Evolutionary conservation across 2,329 filamentous ascomycete genomes (phyloP).

Genomic region (Sporothrix variecibatus): DNA sequence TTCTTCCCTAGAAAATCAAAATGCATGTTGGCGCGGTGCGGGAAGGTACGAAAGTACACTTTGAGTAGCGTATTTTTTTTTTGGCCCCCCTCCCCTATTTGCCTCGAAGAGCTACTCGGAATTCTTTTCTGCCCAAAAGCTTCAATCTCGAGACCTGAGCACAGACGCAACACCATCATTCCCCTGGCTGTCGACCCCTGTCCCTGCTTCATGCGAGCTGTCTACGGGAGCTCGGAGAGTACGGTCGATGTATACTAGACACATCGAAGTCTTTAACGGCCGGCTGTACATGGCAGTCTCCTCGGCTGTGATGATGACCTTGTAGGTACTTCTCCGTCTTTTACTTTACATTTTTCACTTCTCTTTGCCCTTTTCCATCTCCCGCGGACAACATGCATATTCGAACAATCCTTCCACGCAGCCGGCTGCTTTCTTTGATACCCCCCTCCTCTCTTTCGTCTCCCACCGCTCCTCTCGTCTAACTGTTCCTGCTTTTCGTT

Average conservation of each 20-base stretch:
- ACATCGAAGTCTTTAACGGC: neutral
- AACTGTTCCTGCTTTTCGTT: slow-evolving; percentile 8
- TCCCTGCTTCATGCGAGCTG: slow-evolving; percentile 25
- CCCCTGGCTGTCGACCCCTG: slow-evolving; percentile 19
- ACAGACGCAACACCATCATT: slow-evolving; percentile 15
- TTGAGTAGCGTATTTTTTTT: neutral
- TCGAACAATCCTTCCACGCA: slow-evolving; percentile 11
- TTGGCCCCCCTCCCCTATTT: neutral
- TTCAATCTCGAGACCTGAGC: slow-evolving; percentile 20
- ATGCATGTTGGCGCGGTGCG: neutral
- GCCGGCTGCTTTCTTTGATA: neutral
- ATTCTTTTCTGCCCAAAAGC: neutral
- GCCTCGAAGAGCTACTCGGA: neutral
- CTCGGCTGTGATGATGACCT: slow-evolving; percentile 1
- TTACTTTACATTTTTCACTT: neutral
- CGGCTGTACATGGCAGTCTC: neutral
- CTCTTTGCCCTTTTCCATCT: neutral
- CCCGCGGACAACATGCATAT: neutral
- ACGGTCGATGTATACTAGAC: slow-evolving; percentile 10
- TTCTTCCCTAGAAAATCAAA: neutral
- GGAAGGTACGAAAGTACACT: slow-evolving; percentile 3
- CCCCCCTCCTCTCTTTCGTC: neutral
- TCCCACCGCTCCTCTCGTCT: neutral
- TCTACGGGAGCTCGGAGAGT: slow-evolving; percentile 14
- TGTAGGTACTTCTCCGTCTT: neutral